Evolutionary conservation across 805 yeast species (phyloP).

Genomic region (Monosporozyma siamensis): DNA sequence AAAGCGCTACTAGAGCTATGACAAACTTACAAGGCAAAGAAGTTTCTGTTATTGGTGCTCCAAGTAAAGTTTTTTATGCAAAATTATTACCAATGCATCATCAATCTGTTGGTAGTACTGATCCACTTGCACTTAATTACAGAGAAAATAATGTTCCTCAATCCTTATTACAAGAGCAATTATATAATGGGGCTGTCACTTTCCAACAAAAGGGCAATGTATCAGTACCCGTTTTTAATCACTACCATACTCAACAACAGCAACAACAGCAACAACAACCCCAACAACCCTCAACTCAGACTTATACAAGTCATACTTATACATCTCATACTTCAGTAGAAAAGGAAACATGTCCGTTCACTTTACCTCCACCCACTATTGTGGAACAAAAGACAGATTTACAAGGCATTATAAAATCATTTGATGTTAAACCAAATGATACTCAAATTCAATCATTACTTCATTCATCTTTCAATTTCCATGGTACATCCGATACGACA

Average conservation of each 20-base stretch:
- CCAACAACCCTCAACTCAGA: conserved; percentile 5
- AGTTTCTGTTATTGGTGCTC: conserved; percentile 60
- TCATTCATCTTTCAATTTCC: conserved; percentile 35
- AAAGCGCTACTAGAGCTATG: conserved; percentile 70
- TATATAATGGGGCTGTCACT: conserved; percentile 26
- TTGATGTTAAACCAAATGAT: conserved; percentile 18
- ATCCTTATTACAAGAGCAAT: conserved; percentile 28
- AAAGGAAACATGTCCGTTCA: conserved; percentile 30
- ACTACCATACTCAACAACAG: conserved; percentile 7
- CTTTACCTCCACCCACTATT: conserved; percentile 27
- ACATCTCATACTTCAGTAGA: conserved; percentile 15
- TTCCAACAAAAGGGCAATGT: conserved; percentile 28
- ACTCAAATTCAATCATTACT: conserved; percentile 36
- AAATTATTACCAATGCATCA: conserved; percentile 42
- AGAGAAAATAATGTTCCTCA: conserved; percentile 8
- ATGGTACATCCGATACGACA: conserved; percentile 37
- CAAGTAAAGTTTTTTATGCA: conserved; percentile 77
- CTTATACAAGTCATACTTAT: conserved; percentile 11
- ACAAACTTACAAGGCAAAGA: conserved; percentile 76
- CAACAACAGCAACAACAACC: conserved; percentile 8
- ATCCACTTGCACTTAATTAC: conserved; percentile 3
- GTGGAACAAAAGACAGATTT: conserved; percentile 12
- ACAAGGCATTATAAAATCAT: conserved; percentile 16
- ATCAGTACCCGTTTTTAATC: conserved; percentile 24
- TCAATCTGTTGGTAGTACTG: conserved; percentile 7